Evolutionary conservation across 225 moss, liverwort and hornwort genomes (phyloP), one percentile per base, ranked within the genome.

Genomic region (Sphagnum tenellum): DNA sequence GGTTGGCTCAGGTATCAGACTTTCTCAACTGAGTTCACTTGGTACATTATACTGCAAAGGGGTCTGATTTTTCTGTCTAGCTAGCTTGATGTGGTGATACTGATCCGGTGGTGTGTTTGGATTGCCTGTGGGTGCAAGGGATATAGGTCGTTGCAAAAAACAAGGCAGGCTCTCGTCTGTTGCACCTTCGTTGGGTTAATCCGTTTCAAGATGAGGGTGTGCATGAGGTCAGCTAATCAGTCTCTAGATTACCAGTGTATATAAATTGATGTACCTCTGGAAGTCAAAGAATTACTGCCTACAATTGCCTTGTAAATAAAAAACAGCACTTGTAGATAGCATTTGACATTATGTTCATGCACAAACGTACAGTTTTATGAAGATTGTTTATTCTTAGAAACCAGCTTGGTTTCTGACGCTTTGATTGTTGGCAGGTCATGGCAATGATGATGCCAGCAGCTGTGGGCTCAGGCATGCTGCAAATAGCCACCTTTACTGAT

Each of bases 401-500:
- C 29, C 29, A 29, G 29, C 29, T 29, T 29, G 29, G 29, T 29
- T 29, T 29, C 29, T 29, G 29, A 29, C 29, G 0, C 29, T 29
- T 29, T 29, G 29, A 29, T 29, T 49, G 9, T 67, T 57, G 47
- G 8, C 79, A 83, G 83, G 70, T 98, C 66, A 71, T 93, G 66
- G 70, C 80, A 54, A 83, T 98, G 14, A 76, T 98, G 83, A 56
- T 98, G 50, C 98, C 98, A 68, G 98, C 98, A 60, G 80, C 84
- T 12, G 47, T 90, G 56, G 83, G 84, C 14, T 98, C 98, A 50
- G 98, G 98, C 58, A 74, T 93, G 82, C 89, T 89, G 44, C 98
- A 98, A 80, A 77, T 98, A 56, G 93, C 98, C 12, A 90, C 98
- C 8, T 93, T 88, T 74, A 98, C 93, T 55, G 98, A 98, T 61